Evolutionary conservation across 495 filamentous ascomycete species (phyloP).

Genomic region (Penicillium atrosanguineum): DNA sequence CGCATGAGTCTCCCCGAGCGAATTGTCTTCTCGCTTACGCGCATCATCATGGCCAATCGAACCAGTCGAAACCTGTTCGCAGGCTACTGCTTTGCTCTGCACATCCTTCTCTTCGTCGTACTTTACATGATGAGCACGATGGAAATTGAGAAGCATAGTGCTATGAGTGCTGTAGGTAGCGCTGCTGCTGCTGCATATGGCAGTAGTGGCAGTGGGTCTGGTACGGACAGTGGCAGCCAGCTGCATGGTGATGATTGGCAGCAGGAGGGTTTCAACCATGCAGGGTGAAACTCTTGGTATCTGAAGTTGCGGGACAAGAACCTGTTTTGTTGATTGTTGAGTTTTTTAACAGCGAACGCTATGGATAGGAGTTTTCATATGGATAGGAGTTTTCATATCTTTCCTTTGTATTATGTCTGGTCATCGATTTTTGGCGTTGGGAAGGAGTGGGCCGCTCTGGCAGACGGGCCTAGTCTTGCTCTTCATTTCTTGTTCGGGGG

Average conservation of each 20-base stretch:
- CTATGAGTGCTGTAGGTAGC: constrained; percentile 42
- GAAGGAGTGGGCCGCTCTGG: constrained; percentile 8
- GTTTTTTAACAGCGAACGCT: constrained; percentile 20
- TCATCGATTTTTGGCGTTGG: constrained; percentile 20
- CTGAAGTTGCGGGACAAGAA: neutral
- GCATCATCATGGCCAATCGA: constrained; percentile 85
- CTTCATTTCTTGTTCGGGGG: constrained; percentile 10
- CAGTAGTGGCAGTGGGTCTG: constrained; percentile 24
- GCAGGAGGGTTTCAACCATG: constrained; percentile 54
- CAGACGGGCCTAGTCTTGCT: constrained; percentile 4
- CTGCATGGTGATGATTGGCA: constrained; percentile 59
- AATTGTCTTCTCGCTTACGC: constrained; percentile 83
- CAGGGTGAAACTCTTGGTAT: constrained; percentile 9
- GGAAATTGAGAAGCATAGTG: constrained; percentile 56
- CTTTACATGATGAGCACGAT: constrained; percentile 78
- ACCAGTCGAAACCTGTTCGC: constrained; percentile 94
- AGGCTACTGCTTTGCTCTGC: constrained; percentile 85
- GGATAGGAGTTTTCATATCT: constrained; percentile 11
- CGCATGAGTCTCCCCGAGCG: constrained; percentile 91
- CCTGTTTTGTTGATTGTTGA: neutral
- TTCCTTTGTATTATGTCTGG: constrained; percentile 9
- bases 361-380: constrained; percentile 11
- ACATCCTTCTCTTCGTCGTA: constrained; percentile 80
- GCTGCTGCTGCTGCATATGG: constrained; percentile 44
- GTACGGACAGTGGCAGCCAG: constrained; percentile 36